These are phyloP conservation scores for Hygrocybe punicea DNA, from an alignment of 768 basidiomycete genomes.

Conservation along the genomic window DNA sequence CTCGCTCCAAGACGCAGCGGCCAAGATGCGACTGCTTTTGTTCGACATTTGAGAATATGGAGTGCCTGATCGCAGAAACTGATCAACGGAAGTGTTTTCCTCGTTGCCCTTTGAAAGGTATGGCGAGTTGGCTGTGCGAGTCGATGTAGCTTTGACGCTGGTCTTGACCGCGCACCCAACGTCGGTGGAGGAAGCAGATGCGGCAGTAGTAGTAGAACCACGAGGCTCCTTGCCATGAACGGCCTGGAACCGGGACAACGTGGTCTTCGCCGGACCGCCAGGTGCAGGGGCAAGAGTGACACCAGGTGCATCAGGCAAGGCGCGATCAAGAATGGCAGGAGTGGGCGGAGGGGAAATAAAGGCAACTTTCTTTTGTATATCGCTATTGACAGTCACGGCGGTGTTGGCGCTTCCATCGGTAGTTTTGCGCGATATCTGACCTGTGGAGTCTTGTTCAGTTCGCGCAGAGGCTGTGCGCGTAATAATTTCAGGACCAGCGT, in stretches of 20 bases:
- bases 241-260: slow-evolving; percentile 73
- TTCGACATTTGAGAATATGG: slow-evolving; percentile 79
- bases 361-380: slow-evolving; percentile 80
- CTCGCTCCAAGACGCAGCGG: slow-evolving; percentile 87
- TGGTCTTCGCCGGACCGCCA: slow-evolving; percentile 53
- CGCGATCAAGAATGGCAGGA: slow-evolving; percentile 52
- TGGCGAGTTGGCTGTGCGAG: slow-evolving; percentile 56
- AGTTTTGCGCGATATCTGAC: slow-evolving; percentile 37
- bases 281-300: slow-evolving; percentile 19
- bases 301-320: slow-evolving; percentile 46
- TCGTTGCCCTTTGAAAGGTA: slow-evolving; percentile 48
- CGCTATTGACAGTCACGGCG: slow-evolving; percentile 29
- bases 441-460: slow-evolving; percentile 28
- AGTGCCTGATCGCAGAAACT: slow-evolving; percentile 74
- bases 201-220: slow-evolving; percentile 60
- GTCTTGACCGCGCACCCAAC: slow-evolving; percentile 39
- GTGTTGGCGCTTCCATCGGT: slow-evolving; percentile 28
- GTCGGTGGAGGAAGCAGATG: slow-evolving; percentile 65
- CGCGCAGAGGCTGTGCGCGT: slow-evolving; percentile 19
- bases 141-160: slow-evolving; percentile 51
- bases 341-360: slow-evolving; percentile 82
- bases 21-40: slow-evolving; percentile 64
- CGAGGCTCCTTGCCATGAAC: slow-evolving; percentile 68
- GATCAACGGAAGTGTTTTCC: slow-evolving; percentile 48
- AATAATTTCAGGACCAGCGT: not conserved